Evolutionary conservation across 2,329 filamentous ascomycete genomes (phyloP), one percentile per base, ranked within the genome.

Genomic region (Penicillium sp.): DNA sequence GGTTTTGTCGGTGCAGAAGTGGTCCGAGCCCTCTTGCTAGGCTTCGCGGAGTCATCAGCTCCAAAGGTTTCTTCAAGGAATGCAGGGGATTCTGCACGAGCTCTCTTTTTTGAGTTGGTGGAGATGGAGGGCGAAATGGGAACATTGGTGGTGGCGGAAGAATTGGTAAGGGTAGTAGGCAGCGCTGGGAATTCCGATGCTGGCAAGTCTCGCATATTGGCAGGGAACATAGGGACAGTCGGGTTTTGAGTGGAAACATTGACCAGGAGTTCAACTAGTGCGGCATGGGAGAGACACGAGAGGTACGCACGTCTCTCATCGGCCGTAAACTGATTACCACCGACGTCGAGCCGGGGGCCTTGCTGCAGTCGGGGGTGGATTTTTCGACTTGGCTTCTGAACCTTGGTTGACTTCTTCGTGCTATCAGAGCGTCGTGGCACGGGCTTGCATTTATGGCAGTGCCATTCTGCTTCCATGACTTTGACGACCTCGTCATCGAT

Each of bases 401-500:
- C 38, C 27, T 43, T 38, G 33, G 11, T 10, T 45, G 52, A 38
- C 52, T 63, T 60, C 43, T 60, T 60, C 18, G 56, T 53, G 8
- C 62, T 58, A 4, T 64, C 42, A 30, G 54, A 69, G 53, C 63
- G 69, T 55, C 64, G 67, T 72, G 70, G 34, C 65, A 71, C 62
- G 72, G 77, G 32, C 58, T 67, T 41, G 60, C 87, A 91, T 18
- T 76, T 71, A 5, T 68, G 67, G 57, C 87, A 93, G 57, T 81
- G 79, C 86, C 87, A 93, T 49, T 82, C 79, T 44, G 78, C 78
- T 47, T 79, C 78, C 48, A 81, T 72, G 45, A 86, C 77, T 23
- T 75, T 74, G 32, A 90, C 77, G 14, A 84, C 79, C 13, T 83
- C 78, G 46, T 83, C 78, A n/a, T 77, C 74, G 45, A 94, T 86